These are phyloP conservation scores for Bipolaris zeicola DNA, from an alignment of 2,329 filamentous ascomycete species.

Conservation along the genomic window DNA sequence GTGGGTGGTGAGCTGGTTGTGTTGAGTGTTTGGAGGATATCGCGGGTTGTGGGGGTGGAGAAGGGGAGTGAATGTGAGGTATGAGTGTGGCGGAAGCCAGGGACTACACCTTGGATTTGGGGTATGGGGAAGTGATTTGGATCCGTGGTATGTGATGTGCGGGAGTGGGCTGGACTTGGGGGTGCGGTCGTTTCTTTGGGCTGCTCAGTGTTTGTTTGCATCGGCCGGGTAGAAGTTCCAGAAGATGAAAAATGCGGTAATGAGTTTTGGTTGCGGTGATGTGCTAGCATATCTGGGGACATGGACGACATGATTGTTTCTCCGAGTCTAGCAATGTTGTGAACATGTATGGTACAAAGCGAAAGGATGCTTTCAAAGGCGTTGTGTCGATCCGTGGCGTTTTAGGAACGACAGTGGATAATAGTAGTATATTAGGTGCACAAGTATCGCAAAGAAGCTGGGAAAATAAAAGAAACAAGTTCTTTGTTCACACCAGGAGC, in stretches of 20 bases:
- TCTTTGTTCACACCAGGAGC: no score
- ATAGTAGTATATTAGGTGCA: not conserved
- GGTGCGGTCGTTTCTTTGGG: not conserved
- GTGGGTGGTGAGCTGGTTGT: not conserved
- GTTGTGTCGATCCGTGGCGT: not conserved
- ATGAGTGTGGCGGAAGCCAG: not conserved
- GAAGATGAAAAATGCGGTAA: not conserved
- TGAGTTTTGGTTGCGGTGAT: not conserved
- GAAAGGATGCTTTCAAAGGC: not conserved
- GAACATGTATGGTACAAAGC: not conserved
- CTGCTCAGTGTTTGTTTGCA: not conserved
- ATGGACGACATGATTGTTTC: not conserved
- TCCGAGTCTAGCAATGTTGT: not conserved
- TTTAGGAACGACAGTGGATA: not conserved
- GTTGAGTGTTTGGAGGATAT: no score
- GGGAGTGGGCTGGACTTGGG: not conserved
- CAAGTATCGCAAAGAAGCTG: not conserved
- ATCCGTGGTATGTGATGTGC: not conserved
- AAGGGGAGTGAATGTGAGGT: not conserved
- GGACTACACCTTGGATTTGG: constrained; percentile 6
- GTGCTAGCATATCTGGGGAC: not conserved
- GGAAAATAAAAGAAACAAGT: no score
- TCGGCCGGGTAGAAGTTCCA: not conserved
- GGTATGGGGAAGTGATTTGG: not conserved
- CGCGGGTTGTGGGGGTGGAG: no score